Base-by-base conservation (phyloP, 164 flowering plant species). In the Pachysandra terminalis region DNA sequence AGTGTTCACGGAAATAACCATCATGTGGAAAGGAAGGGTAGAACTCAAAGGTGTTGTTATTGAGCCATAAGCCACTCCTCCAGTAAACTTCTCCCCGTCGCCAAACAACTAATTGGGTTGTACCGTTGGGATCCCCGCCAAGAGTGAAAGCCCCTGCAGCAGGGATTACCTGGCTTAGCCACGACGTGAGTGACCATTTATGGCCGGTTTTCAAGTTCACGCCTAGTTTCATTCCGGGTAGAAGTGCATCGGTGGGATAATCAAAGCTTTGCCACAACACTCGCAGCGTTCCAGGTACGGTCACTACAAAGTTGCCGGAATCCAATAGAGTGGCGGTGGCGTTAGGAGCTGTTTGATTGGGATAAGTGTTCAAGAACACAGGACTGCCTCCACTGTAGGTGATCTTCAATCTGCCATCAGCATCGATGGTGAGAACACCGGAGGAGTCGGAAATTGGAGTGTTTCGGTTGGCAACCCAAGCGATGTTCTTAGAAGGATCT, bases 251-350 rank as follows among this genome's bases (percentile, higher is more conserved):
- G 0, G 83, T 72, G 0, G 81, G 83, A 66, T 81, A 56, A 68
- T 81, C 79, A 63, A 81, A 78, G 63, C 79, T 77, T 56, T 78
- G 79, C 83, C 83, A 81, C n/a, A 79, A 14, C 22, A 59, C 53
- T n/a, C 24, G 53, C 48, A 7, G 3, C 37, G 5, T 32, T 73
- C 64, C 57, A 67, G 41, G n/a, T 76, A 74, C 22, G 62, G 59
- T n/a, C 58, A 81, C 45, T 9, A 79, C 66, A 27, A 81, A 79
- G 32, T 81, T 81, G 0, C 84, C 82, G 5, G 56, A 5, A 23
- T 70, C 74, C n/a, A 24, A 25, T 25, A 76, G 62, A 51, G 53
- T 68, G 25, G 80, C 76, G 17, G 57, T 69, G 25, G 67, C 53
- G 19, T 65, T 69, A 19, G 9, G 19, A 0, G 40, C 22, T 53